These are phyloP conservation scores for Globisporangium apiculatum DNA, from an alignment of 352 stramenopile genomes.

Conservation along the genomic window DNA sequence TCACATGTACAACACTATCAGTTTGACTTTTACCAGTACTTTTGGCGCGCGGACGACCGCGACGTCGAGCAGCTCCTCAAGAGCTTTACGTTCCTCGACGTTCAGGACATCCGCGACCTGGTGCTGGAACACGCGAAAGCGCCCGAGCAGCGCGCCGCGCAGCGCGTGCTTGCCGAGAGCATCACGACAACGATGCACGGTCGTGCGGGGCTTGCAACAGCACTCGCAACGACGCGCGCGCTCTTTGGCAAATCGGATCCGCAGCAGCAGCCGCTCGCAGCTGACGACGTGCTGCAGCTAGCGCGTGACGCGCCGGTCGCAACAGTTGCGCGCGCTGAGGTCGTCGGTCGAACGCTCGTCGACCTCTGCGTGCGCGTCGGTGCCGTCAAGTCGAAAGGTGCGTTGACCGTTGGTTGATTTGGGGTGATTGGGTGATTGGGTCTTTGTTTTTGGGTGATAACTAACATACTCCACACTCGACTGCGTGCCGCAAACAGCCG, in stretches of 20 bases:
- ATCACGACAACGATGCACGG: slow-evolving; percentile 95
- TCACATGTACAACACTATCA: slow-evolving; percentile 12
- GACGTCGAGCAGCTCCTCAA: slow-evolving; percentile 96
- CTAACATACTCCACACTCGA: too few species aligned
- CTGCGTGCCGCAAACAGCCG: slow-evolving; percentile 40
- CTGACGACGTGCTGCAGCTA: slow-evolving; percentile 60
- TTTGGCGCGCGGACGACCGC: slow-evolving; percentile 80
- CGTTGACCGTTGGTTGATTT: not conserved
- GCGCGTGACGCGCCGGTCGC: slow-evolving; percentile 55
- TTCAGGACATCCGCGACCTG: slow-evolving; percentile 91
- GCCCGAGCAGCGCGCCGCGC: slow-evolving; percentile 74
- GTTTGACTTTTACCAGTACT: slow-evolving; percentile 94
- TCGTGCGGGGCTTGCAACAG: slow-evolving; percentile 58
- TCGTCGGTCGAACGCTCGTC: slow-evolving; percentile 74
- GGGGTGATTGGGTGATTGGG: not conserved
- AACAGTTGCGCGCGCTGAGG: slow-evolving; percentile 31
- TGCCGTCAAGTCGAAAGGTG: slow-evolving; percentile 89
- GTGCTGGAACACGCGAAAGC: slow-evolving; percentile 63
- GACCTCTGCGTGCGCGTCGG: slow-evolving; percentile 89
- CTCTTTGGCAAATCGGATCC: slow-evolving; percentile 57
- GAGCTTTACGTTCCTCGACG: slow-evolving; percentile 95
- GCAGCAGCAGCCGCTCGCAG: slow-evolving; percentile 33
- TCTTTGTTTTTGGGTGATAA: not conserved
- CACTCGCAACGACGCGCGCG: slow-evolving; percentile 51
- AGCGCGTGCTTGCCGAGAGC: slow-evolving; percentile 61